phyloP scores from a whole-genome alignment of 306 rosid species.

The Prunus persica region DNA sequence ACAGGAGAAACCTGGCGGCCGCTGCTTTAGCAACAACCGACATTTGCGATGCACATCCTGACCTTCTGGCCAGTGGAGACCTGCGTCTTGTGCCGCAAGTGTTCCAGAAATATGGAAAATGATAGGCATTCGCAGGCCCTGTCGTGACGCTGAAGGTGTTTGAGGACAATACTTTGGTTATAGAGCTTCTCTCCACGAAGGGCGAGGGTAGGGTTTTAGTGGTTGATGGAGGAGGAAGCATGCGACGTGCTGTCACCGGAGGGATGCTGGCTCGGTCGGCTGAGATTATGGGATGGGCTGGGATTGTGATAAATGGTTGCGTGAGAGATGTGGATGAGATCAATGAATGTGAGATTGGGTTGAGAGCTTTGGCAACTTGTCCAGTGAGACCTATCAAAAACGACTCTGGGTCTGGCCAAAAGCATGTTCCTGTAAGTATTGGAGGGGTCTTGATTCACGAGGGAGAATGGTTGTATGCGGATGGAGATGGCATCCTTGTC shows the following conservation, averaged over 20 bases:
- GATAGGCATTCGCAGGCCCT: conserved; percentile 44
- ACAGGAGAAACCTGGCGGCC: not conserved
- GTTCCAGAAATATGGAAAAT: conserved; percentile 48
- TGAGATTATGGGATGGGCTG: conserved; percentile 56
- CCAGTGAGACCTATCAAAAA: conserved; percentile 50
- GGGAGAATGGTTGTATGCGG: conserved; percentile 78
- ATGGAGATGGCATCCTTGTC: conserved; percentile 30
- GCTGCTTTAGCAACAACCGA: conserved; percentile 29
- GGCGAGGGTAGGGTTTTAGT: conserved; percentile 52
- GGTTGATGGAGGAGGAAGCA: conserved; percentile 43
- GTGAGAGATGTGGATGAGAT: conserved; percentile 78
- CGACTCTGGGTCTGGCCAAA: conserved; percentile 14
- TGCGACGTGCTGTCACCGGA: conserved; percentile 41
- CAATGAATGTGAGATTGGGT: conserved; percentile 55
- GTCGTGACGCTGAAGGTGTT: conserved; percentile 61
- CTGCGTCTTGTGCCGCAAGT: conserved; percentile 38
- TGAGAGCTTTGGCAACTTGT: conserved; percentile 59
- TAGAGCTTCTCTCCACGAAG: conserved; percentile 46
- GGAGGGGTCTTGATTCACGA: conserved; percentile 53
- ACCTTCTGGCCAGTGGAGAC: conserved; percentile 30
- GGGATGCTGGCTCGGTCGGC: conserved; percentile 40
- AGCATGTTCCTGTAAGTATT: conserved; percentile 31
- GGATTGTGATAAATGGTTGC: conserved; percentile 68
- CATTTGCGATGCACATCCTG: conserved; percentile 34
- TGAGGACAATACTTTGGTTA: conserved; percentile 65